phyloP scores from a whole-genome alignment of 352 stramenopile species.

The Saprolegnia parasitica region DNA sequence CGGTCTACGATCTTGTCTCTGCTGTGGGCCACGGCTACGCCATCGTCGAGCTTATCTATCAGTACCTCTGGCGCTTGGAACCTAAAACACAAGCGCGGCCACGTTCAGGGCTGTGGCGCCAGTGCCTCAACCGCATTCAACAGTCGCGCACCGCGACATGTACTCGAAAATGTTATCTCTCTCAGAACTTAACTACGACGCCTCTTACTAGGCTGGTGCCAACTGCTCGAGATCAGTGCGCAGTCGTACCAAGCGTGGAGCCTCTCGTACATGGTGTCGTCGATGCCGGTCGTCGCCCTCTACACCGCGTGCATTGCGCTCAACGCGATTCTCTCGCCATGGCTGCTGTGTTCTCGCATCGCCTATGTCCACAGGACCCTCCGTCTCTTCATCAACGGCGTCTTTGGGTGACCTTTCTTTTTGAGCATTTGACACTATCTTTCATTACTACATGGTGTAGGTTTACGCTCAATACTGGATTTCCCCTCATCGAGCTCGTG shows the following conservation, averaged over 20 bases:
- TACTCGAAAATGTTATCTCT: neutral
- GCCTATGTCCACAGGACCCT: neutral
- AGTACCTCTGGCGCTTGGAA: neutral
- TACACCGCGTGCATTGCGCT: constrained; percentile 1
- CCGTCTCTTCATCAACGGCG: constrained; percentile 7
- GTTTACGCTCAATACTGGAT: constrained; percentile 1
- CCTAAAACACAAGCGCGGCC: neutral
- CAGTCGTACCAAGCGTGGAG: constrained; percentile 10
- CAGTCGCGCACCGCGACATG: neutral
- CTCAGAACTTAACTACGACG: neutral
- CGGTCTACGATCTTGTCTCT: neutral
- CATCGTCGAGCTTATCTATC: neutral
- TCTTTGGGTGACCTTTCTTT: constrained; percentile 1
- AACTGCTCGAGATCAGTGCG: neutral
- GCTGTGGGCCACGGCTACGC: neutral
- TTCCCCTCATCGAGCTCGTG: constrained; percentile 2
- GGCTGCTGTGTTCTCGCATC: neutral
- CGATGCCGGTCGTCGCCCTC: neutral
- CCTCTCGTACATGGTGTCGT: neutral
- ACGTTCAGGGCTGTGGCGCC: neutral
- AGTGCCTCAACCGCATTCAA: neutral
- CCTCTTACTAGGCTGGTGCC: constrained; percentile 2
- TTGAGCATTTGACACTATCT: neutral
- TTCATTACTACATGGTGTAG: constrained; percentile 1
- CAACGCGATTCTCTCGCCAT: neutral